These are phyloP conservation scores for Delphinella strobiligena DNA, from an alignment of 2,329 filamentous ascomycete genomes.

Conservation along the genomic window DNA sequence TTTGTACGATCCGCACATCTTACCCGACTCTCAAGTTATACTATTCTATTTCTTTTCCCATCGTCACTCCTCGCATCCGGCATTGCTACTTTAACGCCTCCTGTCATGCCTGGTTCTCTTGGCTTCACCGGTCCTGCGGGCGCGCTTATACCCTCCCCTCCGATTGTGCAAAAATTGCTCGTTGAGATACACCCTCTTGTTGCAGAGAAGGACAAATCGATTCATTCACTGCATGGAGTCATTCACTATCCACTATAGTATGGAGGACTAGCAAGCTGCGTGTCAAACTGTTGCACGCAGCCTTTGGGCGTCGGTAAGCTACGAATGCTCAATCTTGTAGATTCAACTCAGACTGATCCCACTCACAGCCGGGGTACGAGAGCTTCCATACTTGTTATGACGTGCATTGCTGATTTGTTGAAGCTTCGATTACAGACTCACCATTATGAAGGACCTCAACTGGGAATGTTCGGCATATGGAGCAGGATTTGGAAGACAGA, in stretches of 20 bases:
- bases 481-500: slow-evolving; percentile 11
- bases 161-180: too few relatives aligned
- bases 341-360: not conserved
- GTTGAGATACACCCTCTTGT: slow-evolving; percentile 11
- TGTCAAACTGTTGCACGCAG: slow-evolving; percentile 13
- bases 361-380: slow-evolving; percentile 6
- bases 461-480: slow-evolving; percentile 11
- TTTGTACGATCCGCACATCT: too few relatives aligned
- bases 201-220: slow-evolving; percentile 14
- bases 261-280: slow-evolving; percentile 14
- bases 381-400: not conserved
- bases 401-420: not conserved
- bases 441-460: slow-evolving; percentile 5
- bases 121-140: too few relatives aligned
- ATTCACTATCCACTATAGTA: slow-evolving; percentile 16
- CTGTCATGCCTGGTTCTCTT: too few relatives aligned
- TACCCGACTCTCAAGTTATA: too few relatives aligned
- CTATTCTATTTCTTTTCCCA: too few relatives aligned
- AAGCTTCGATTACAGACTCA: slow-evolving; percentile 10
- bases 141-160: too few relatives aligned
- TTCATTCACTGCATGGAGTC: slow-evolving; percentile 14
- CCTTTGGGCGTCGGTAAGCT: slow-evolving; percentile 13
- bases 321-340: not conserved
- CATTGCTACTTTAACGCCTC: too few relatives aligned
- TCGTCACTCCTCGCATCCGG: too few relatives aligned